phyloP scores from a whole-genome alignment of 2,329 filamentous ascomycete species.

The Leptosphaerulina australis region DNA sequence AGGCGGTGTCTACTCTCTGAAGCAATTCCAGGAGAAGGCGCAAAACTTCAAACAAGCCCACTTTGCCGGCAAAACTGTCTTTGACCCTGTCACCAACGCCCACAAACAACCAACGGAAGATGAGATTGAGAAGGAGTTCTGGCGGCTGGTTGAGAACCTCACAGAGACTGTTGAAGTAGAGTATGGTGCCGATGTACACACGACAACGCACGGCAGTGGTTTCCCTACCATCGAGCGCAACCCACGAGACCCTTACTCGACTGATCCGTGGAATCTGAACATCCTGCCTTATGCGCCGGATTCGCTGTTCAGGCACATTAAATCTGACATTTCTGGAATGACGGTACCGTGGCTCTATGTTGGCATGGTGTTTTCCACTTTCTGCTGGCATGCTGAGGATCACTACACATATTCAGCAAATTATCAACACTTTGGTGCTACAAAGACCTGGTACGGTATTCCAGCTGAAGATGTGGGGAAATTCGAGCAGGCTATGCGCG shows the following conservation, averaged over 20 bases:
- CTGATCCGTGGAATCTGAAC: conserved; percentile 95
- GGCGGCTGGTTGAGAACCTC: conserved; percentile 89
- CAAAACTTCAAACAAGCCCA: conserved; percentile 94
- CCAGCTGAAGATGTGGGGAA: conserved; percentile 91
- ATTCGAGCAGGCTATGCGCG: conserved; percentile 93
- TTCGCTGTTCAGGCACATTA: conserved; percentile 95
- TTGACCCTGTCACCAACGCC: conserved; percentile 81
- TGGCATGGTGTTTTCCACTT: conserved; percentile 99
- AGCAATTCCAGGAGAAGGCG: conserved; percentile 94
- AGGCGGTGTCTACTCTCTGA: conserved; percentile 91
- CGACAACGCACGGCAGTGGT: conserved; percentile 94
- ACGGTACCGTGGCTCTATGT: conserved; percentile 99
- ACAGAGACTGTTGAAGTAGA: conserved; percentile 97
- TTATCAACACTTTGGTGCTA: conserved; percentile 97
- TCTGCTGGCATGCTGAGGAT: conserved; percentile 99
- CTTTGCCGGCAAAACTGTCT: conserved; percentile 88
- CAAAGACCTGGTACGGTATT: conserved; percentile 99
- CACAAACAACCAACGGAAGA: conserved; percentile 86
- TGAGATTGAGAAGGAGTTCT: conserved; percentile 95
- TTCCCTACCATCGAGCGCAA: conserved; percentile 95
- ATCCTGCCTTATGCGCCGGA: conserved; percentile 88
- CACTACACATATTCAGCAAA: conserved; percentile 98
- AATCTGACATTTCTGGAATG: conserved; percentile 98
- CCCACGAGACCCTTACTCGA: conserved; percentile 83
- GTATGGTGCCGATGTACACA: conserved; percentile 97